Evolutionary conservation across 768 basidiomycete genomes (phyloP).

Genomic region (Lentinula guzmanii): DNA sequence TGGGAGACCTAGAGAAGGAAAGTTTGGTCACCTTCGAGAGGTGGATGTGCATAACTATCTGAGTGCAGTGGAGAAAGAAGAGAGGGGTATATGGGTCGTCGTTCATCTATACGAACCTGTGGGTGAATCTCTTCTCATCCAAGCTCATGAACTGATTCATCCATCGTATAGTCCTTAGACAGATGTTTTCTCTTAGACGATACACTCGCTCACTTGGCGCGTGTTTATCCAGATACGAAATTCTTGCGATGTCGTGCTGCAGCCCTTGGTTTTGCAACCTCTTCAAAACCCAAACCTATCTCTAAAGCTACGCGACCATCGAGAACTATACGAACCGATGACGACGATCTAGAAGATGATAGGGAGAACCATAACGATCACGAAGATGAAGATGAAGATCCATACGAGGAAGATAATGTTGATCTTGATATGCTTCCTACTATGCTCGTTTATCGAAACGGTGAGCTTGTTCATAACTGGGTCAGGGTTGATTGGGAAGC

Average conservation of each 20-base stretch:
- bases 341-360: conserved; percentile 37
- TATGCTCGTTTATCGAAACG: conserved; percentile 70
- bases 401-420: conserved; percentile 53
- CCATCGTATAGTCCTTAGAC: conserved; percentile 53
- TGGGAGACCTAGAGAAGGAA: conserved; percentile 43
- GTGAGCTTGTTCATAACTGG: conserved; percentile 85
- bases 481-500: conserved; percentile 87
- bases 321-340: conserved; percentile 9
- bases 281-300: conserved; percentile 10
- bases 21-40: conserved; percentile 77
- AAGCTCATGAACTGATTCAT: neutral
- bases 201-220: conserved; percentile 59
- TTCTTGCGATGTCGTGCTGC: conserved; percentile 80
- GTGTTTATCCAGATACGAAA: conserved; percentile 65
- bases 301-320: conserved; percentile 7
- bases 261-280: conserved; percentile 47
- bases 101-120: conserved; percentile 82
- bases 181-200: conserved; percentile 71
- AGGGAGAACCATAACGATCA: conserved; percentile 20
- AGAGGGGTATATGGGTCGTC: conserved; percentile 70
- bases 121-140: conserved; percentile 20
- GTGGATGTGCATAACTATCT: conserved; percentile 72
- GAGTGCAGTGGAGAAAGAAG: conserved; percentile 68
- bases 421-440: conserved; percentile 80
- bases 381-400: conserved; percentile 37